These are phyloP conservation scores for Colletotrichum higginsianum DNA, from an alignment of 2,329 filamentous ascomycete species.

Conservation along the genomic window DNA sequence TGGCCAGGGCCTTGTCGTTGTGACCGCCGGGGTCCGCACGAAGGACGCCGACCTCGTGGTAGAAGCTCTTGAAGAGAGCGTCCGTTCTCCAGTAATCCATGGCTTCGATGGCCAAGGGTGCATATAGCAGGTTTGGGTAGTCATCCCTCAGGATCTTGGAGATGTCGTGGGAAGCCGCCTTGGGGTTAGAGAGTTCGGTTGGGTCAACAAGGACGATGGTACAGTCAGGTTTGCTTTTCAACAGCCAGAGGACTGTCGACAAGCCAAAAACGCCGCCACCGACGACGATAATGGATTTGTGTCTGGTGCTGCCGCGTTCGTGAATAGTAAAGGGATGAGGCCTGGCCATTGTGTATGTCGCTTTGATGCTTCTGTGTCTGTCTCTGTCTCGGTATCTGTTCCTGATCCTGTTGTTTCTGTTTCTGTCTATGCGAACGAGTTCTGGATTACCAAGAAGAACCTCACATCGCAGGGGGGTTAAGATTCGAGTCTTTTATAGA, in stretches of 20 bases:
- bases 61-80: conserved; percentile 66
- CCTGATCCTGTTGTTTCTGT: too few relatives aligned
- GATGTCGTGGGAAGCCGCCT: conserved; percentile 62
- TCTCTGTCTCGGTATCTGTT: too few relatives aligned
- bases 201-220: conserved; percentile 56
- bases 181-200: conserved; percentile 53
- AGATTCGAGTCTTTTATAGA: conserved; percentile 15
- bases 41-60: conserved; percentile 72
- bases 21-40: conserved; percentile 59
- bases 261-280: conserved; percentile 62
- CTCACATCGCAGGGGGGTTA: background rate
- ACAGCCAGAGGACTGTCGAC: conserved; percentile 56
- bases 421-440: background rate
- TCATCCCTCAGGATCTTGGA: conserved; percentile 62
- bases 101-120: conserved; percentile 57
- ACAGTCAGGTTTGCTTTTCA: conserved; percentile 45
- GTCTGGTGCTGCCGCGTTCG: background rate
- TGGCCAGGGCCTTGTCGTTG: conserved; percentile 59
- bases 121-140: conserved; percentile 58
- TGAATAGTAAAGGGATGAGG: conserved; percentile 14
- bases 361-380: too few relatives aligned
- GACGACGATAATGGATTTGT: conserved; percentile 54
- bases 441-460: background rate
- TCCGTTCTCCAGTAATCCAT: conserved; percentile 59
- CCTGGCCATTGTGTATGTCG: conserved; percentile 27